phyloP scores from a whole-genome alignment of 352 stramenopile species.

The Phytophthora chlamydospora region DNA sequence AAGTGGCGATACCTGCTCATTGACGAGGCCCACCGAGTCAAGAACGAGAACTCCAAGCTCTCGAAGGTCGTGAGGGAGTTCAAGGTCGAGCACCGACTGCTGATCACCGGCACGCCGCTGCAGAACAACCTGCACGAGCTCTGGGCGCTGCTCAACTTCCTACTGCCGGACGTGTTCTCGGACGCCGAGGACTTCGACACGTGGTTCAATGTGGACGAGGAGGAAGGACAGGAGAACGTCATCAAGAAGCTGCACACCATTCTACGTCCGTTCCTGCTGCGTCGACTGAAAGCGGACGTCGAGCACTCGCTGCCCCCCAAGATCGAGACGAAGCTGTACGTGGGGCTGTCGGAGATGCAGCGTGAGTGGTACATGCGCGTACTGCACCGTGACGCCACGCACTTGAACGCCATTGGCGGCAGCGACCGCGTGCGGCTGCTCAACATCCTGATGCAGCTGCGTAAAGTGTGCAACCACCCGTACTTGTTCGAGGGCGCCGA shows the following conservation, averaged over 20 bases:
- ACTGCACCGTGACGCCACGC: conserved; percentile 94
- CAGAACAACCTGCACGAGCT: conserved; percentile 99
- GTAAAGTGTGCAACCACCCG: conserved; percentile 99
- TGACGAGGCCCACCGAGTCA: conserved; percentile 98
- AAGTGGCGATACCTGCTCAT: conserved; percentile 98
- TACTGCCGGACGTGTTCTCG: conserved; percentile 94
- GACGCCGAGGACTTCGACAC: conserved; percentile 98
- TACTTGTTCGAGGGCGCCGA: conserved; percentile 99
- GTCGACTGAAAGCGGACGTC: conserved; percentile 98
- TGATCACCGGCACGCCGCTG: conserved; percentile 98
- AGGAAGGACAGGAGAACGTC: conserved; percentile 95
- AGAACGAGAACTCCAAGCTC: conserved; percentile 96
- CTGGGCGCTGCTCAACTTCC: conserved; percentile 99
- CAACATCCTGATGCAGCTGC: conserved; percentile 99
- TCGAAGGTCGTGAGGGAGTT: conserved; percentile 86
- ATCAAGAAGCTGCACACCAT: conserved; percentile 98
- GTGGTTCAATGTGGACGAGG: conserved; percentile 99
- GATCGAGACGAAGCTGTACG: conserved; percentile 98
- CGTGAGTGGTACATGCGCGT: conserved; percentile 99
- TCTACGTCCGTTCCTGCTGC: conserved; percentile 97
- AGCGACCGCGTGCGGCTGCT: conserved; percentile 95
- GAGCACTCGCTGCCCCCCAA: conserved; percentile 97
- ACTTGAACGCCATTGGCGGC: conserved; percentile 97
- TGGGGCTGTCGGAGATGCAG: conserved; percentile 98
- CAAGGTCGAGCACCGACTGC: conserved; percentile 94